A percentile compares a stretch with the other conserved stretches of the same genome.
Evolutionary conservation across 768 basidiomycete species (phyloP).

Genomic region (Hygrophorus pudorinus): DNA sequence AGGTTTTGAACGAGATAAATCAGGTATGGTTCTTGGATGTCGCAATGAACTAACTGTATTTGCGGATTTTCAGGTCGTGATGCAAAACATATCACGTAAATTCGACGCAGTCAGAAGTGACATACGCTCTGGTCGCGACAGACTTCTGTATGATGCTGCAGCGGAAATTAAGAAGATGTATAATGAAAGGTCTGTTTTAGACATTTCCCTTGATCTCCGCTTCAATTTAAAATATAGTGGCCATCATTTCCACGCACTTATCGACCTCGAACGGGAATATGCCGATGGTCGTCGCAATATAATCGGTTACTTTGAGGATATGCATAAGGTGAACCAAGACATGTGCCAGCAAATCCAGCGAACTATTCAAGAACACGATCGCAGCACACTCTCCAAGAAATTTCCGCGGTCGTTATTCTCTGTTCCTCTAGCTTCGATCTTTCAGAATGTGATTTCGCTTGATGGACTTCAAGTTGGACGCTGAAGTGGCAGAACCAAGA

Average conservation of each 20-base stretch:
- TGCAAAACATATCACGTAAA: conserved; percentile 33
- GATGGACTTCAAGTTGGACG: background rate
- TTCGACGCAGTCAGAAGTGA: conserved; percentile 39
- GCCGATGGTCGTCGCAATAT: conserved; percentile 31
- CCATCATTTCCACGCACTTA: conserved; percentile 40
- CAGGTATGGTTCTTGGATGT: conserved; percentile 20
- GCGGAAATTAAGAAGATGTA: conserved; percentile 36
- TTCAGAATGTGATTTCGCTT: background rate
- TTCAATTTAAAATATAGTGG: conserved; percentile 24
- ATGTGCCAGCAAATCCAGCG: conserved; percentile 24
- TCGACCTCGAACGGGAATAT: conserved; percentile 48
- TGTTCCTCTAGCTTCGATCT: conserved; percentile 16
- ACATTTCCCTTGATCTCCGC: background rate
- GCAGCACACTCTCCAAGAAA: conserved; percentile 36
- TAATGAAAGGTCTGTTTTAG: conserved; percentile 27
- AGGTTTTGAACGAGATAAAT: conserved; percentile 45
- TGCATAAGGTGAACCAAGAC: conserved; percentile 29
- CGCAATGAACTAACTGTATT: background rate
- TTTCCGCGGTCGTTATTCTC: conserved; percentile 37
- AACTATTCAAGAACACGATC: conserved; percentile 38
- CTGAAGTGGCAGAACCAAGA: too few relatives aligned
- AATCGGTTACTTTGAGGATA: conserved; percentile 29
- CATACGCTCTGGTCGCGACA: conserved; percentile 32
- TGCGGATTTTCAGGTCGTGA: conserved; percentile 29
- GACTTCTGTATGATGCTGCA: conserved; percentile 36